These are phyloP conservation scores for Cubamyces lactineus DNA, from an alignment of 768 basidiomycete genomes.

Conservation along the genomic window DNA sequence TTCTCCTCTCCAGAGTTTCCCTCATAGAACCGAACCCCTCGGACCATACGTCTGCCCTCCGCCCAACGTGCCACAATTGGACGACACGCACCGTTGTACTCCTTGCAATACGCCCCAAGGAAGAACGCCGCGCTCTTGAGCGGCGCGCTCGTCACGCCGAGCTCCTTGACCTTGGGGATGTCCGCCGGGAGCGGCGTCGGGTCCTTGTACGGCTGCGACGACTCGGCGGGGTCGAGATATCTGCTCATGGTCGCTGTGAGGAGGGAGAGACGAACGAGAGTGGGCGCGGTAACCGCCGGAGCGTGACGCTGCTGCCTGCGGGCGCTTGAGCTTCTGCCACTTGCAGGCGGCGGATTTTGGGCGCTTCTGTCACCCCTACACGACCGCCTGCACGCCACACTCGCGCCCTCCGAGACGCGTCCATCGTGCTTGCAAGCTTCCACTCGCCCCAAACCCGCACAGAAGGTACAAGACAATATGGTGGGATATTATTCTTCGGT, in stretches of 20 bases:
- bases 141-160: conserved; percentile 90
- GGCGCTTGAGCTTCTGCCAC: conserved; percentile 10
- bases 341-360: conserved; percentile 5
- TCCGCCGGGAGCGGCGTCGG: conserved; percentile 66
- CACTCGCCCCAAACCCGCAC: no score
- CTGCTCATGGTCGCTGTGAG: conserved; percentile 50
- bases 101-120: conserved; percentile 93
- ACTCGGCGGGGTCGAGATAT: conserved; percentile 51
- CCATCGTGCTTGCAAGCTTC: neutral
- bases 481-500: neutral
- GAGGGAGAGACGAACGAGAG: conserved; percentile 18
- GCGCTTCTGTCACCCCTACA: neutral
- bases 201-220: conserved; percentile 58
- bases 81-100: conserved; percentile 81
- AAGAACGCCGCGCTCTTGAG: conserved; percentile 97
- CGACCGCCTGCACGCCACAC: conserved; percentile 2
- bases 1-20: neutral
- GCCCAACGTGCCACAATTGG: neutral
- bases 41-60: no score
- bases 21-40: no score
- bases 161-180: conserved; percentile 81
- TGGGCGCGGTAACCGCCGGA: conserved; percentile 19
- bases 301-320: conserved; percentile 17
- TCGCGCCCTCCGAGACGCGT: conserved; percentile 1
- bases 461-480: neutral